Conservation (phyloP, 345 rosid genomes). For the Hibiscus tridactylites region DNA sequence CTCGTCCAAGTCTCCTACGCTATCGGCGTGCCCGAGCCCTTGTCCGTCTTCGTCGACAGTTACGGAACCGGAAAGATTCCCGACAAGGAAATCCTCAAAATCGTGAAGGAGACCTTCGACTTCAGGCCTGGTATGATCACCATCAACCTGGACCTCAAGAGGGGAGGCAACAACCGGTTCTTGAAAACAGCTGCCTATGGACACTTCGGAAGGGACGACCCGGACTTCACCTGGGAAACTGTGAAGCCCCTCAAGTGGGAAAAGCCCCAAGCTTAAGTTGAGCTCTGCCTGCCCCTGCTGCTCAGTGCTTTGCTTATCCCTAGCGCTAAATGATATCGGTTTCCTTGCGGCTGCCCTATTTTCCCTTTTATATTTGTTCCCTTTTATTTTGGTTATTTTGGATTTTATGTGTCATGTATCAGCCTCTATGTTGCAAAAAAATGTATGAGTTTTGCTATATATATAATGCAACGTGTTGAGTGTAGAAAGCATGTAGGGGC, state of each 20-base stretch:
- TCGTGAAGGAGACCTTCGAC: slow-evolving; percentile 74
- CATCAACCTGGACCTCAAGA: slow-evolving; percentile 65
- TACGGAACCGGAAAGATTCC: slow-evolving; percentile 70
- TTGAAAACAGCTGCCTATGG: slow-evolving; percentile 87
- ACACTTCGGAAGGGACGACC: slow-evolving; percentile 74
- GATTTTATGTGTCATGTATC: slow-evolving; percentile 2
- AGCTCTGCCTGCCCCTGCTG: neutral
- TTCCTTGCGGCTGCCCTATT: slow-evolving; percentile 12
- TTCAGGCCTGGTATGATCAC: slow-evolving; percentile 89
- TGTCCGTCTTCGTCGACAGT: slow-evolving; percentile 55
- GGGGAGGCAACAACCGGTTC: slow-evolving; percentile 72
- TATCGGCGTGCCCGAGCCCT: slow-evolving; percentile 68
- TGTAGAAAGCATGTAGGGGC: too few species aligned
- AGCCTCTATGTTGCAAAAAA: slow-evolving; percentile 4
- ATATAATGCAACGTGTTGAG: neutral
- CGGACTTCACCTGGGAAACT: slow-evolving; percentile 77
- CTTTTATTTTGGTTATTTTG: neutral
- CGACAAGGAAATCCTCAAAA: slow-evolving; percentile 75
- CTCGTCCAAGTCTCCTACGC: slow-evolving; percentile 69
- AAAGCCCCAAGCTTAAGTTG: slow-evolving; percentile 38
- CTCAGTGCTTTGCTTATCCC: slow-evolving; percentile 2
- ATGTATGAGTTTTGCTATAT: slow-evolving; percentile 16
- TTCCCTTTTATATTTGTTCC: neutral
- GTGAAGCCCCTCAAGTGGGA: slow-evolving; percentile 76
- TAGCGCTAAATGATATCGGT: slow-evolving; percentile 19